Base-by-base conservation (phyloP, 768 basidiomycete genomes). In the Lyophyllum atratum region DNA sequence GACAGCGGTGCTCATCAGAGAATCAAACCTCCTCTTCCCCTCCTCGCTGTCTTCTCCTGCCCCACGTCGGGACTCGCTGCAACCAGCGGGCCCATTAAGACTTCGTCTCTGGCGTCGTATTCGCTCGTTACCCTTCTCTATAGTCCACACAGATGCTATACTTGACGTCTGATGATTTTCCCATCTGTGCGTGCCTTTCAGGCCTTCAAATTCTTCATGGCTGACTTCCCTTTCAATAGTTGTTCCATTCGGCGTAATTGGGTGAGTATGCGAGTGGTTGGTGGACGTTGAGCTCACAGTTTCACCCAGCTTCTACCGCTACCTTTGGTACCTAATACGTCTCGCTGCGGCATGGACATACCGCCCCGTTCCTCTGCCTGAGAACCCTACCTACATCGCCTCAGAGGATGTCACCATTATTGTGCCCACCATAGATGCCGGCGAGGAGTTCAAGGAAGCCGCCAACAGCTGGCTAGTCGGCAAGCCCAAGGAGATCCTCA, bases 351-450 rank as follows among this genome's bases (percentile, higher is more conserved):
- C 83, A 22, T 78, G 81, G 64, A 84, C 87, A 42, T 95, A 95
- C 76, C 83, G 86, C 57, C 93, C 93, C n/a, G 85, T 96, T 45
- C 93, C 93, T 1, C 76, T 95, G 14, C 94, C 94, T 49, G 85
- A 90, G 76, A 89, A 93, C 69, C 93, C 94, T 1, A 95, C 93
- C 21, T 96, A 95, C 70, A 76, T 91, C 66, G 90, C 93, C 50
- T 80, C 84, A 1, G 94, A 97, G 69, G 94, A 97, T 77, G 94
- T 97, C 62, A 97, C 94, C 40, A 95, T 96, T 69, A 93, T 97
- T 58, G 95, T 96, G 2, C 94, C 94, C 37, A 96, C 93, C 59
- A 95, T 97, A 67, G 94, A 97, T 70, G 93, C 95, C 2, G 95
- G 94, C 49, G 93, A 95, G 72, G 93, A 94, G 72, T 95, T 95